Base-by-base conservation (phyloP, 164 flowering plant genomes). In the Vitis cinerea region DNA sequence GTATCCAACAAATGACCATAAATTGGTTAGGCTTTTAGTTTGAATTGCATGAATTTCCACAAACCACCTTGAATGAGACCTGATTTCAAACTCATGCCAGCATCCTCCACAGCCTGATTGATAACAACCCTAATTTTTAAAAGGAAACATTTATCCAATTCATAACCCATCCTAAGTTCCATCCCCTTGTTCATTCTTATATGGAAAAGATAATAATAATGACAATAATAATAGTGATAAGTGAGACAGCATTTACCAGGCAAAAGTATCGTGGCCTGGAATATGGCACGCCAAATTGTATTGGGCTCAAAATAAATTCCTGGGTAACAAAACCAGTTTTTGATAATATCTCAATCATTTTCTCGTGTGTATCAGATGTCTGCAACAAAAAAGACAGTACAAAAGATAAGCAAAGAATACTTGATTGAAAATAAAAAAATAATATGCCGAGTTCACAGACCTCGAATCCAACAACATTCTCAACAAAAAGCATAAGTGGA, bases 401-500 rank as follows among this genome's bases (percentile, higher is more conserved):
- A 61, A 63, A 60, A 62, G 27, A 9, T 14, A 12, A 58, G 4
- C 47, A 17, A 51, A 51, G 56, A 59, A 8, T 30, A 62, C 10
- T 64, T 9, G 12, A 48, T 12, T 9, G 7, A 17, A 56, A 52
- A 62, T 7, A 50, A 44, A 65, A 10, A 29, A 6, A 10, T 11
- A 16, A 9, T 1, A 62, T 48, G 14, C 44, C 7, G 4, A 37
- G 4, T 37, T 37, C 19, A 75, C 86, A 61, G 13, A 92, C 98
- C 98, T 95, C 99, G 81, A 95, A 95, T 44, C 99, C 99, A 72
- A 95, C 97, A 71, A 95, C 99, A 80, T 95, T 95, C 78, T 95
- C 99, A 70, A 95, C 96, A 81, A 95, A 91, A 23, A 95, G 70
- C 84, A 91, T 78, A 29, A 65, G 61, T 13, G 99, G 99, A 68